A percentile compares a stretch with the other conserved stretches of the same genome.
These are phyloP conservation scores for Microascus cirrosus DNA, from an alignment of 2,329 filamentous ascomycete species.

Conservation along the genomic window DNA sequence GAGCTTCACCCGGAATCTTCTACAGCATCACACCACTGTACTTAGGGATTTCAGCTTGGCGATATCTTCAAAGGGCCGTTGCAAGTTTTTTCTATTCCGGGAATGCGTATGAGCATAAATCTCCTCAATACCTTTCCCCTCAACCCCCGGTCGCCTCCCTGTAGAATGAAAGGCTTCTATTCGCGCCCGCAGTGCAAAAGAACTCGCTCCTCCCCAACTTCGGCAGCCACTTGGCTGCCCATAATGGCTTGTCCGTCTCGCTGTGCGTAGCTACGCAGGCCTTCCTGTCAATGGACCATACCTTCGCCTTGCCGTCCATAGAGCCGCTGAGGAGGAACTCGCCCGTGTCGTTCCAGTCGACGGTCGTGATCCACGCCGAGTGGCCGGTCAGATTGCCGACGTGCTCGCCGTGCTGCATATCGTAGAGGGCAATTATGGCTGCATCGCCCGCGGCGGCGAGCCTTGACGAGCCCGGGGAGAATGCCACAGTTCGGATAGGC, in stretches of 20 bases:
- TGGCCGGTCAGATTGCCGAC: slow-evolving; percentile 74
- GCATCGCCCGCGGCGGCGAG: slow-evolving; percentile 87
- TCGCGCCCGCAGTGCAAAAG: slow-evolving; percentile 72
- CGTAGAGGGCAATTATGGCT: slow-evolving; percentile 80
- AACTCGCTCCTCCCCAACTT: slow-evolving; percentile 56
- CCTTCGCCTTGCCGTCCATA: slow-evolving; percentile 89
- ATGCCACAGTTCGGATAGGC: slow-evolving; percentile 73
- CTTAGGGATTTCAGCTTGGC: background rate
- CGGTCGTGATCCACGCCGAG: slow-evolving; percentile 75
- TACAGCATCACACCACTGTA: background rate
- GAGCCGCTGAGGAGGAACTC: slow-evolving; percentile 82
- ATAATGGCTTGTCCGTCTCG: slow-evolving; percentile 76
- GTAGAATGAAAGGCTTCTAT: slow-evolving; percentile 69
- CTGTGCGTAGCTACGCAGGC: slow-evolving; percentile 87
- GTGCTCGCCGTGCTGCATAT: slow-evolving; percentile 85
- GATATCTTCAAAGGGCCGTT: background rate
- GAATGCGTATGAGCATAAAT: background rate
- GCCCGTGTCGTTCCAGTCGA: slow-evolving; percentile 89
- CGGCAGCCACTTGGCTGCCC: slow-evolving; percentile 76
- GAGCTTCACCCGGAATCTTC: background rate
- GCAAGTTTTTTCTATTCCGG: background rate
- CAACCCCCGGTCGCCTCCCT: slow-evolving; percentile 66
- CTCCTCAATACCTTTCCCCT: background rate
- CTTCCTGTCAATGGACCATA: slow-evolving; percentile 81
- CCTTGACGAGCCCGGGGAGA: slow-evolving; percentile 75